phyloP scores from a whole-genome alignment of 768 basidiomycete species.

The Coprinellus aureogranulatus region DNA sequence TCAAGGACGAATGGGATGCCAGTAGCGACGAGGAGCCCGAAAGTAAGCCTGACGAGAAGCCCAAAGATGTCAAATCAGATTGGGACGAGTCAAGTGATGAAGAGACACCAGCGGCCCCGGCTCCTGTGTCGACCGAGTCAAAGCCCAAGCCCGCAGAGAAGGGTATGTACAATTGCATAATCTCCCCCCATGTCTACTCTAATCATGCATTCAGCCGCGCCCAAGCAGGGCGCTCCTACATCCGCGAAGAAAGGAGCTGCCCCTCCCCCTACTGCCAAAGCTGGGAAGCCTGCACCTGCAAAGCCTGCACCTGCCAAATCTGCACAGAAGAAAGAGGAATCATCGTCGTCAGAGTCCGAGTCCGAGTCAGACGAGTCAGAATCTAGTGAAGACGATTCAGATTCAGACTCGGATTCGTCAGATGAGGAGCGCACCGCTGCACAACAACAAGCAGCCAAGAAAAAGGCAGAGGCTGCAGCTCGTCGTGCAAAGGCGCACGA shows the following conservation, averaged over 20 bases:
- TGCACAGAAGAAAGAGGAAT: constrained; percentile 20
- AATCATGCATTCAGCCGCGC: constrained; percentile 2
- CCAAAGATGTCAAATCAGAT: constrained; percentile 36
- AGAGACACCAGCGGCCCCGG: constrained; percentile 24
- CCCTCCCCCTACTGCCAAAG: constrained; percentile 22
- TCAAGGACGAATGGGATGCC: constrained; percentile 65
- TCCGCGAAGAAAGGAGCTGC: constrained; percentile 19
- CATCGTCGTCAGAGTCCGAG: constrained; percentile 36
- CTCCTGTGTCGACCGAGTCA: constrained; percentile 7
- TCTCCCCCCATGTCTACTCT: not conserved
- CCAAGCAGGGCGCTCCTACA: not conserved
- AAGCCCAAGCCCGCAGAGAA: constrained; percentile 9
- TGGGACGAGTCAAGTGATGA: constrained; percentile 55
- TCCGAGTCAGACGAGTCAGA: constrained; percentile 48
- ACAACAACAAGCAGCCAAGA: constrained; percentile 65
- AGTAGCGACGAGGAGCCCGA: constrained; percentile 54
- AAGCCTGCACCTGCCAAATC: constrained; percentile 24
- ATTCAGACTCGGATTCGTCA: constrained; percentile 35
- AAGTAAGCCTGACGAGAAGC: constrained; percentile 15
- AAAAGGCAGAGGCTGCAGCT: constrained; percentile 82
- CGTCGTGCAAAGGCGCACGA: constrained; percentile 77
- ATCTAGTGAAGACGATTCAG: constrained; percentile 40
- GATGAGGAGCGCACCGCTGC: constrained; percentile 67
- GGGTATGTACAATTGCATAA: constrained; percentile 3
- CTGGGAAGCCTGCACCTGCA: constrained; percentile 21